Base-by-base conservation (phyloP, 2,329 filamentous ascomycete genomes). In the Xylariaceae sp. region DNA sequence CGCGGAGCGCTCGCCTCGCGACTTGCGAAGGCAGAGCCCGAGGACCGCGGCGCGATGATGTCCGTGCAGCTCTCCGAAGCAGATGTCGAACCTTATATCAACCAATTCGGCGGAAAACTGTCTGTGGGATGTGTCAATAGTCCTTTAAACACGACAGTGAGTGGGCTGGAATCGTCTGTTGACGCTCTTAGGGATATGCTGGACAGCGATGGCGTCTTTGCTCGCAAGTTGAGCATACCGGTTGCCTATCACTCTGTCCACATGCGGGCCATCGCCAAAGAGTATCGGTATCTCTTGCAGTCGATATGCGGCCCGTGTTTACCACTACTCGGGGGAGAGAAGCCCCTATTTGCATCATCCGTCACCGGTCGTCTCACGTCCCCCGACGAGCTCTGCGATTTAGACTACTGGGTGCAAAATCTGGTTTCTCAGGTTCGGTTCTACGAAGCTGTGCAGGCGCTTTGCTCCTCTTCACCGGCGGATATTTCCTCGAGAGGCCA, bases 371-470 rank as follows among this genome's bases (percentile, higher is more conserved):
- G 21, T 23, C 21, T 23, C 8, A 7, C 12, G 8, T 12, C 21
- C 21, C 21, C 21, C 37, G 5, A 33, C 36, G 13, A 29, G 24
- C 11, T 28, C 14, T n/a, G 38, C 35, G 11, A 47, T 28, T 19
- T 37, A 39, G 8, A n/a, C 16, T 62, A 65, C 35, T 66, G 62
- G 62, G 44, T 37, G 19, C 32, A 42, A 8, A 47, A 45, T 16
- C 19, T 48, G 26, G 27, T 43, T 5, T 40, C 36, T 4, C 38
- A 42, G 9, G 42, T 44, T 14, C 38, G 32, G 19, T 44, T 44
- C 15, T 35, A 31, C 13, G 41, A 42, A 17, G 39, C 41, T 13
- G 26, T 44, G 24, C 25, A 37, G 41, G 16, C 30, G 43, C 12
- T 36, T 52, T 12, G 21, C 12, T 23, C 21, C 8, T 7, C 7